phyloP scores from a whole-genome alignment of 75 land plant species.

The Gnetum montanum region DNA sequence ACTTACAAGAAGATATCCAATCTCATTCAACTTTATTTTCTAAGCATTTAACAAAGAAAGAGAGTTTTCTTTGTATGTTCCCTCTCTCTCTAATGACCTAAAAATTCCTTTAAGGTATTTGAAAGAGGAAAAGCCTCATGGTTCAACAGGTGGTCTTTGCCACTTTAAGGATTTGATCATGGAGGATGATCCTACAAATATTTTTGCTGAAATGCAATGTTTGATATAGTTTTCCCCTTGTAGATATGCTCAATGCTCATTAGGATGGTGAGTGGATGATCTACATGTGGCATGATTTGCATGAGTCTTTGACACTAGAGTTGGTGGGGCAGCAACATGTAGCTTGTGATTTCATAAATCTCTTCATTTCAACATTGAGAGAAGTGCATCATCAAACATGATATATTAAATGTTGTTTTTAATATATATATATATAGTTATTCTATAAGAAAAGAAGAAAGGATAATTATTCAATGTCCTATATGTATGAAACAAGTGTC shows the following conservation, averaged over 20 bases:
- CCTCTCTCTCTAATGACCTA: constrained; percentile 69
- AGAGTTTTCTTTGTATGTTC: constrained; percentile 64
- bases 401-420: no score
- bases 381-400: no score
- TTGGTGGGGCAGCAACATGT: no score
- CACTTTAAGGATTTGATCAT: constrained; percentile 81
- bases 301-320: no score
- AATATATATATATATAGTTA: no score
- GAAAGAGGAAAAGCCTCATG: constrained; percentile 97
- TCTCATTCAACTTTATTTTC: constrained; percentile 46
- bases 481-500: no score
- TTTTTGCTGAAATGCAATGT: constrained; percentile 87
- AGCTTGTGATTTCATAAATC: no score
- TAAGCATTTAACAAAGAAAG: constrained; percentile 76
- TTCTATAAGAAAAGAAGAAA: no score
- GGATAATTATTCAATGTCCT: no score
- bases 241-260: constrained; percentile 90
- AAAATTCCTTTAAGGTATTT: constrained; percentile 87
- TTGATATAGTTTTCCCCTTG: constrained; percentile 89
- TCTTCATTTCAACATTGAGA: no score
- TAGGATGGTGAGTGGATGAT: no score
- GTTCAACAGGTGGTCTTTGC: constrained; percentile 97
- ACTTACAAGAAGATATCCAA: constrained; percentile 76
- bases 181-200: constrained; percentile 88
- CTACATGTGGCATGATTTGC: no score